These are phyloP conservation scores for Candida insectalens DNA, from an alignment of 805 yeast genomes.

Conservation along the genomic window DNA sequence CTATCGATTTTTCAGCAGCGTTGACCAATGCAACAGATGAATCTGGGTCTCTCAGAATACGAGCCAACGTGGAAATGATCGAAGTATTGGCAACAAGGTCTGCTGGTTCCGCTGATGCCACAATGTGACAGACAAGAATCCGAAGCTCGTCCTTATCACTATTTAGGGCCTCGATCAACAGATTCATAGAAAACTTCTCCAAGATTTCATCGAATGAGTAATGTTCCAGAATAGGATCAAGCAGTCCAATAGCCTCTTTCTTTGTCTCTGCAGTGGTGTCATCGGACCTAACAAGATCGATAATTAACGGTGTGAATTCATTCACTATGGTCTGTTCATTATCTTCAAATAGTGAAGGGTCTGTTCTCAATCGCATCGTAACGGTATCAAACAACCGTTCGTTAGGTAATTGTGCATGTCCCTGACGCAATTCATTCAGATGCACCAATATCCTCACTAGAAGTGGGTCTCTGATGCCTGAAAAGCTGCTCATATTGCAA, in stretches of 20 bases:
- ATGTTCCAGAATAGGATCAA: conserved; percentile 18
- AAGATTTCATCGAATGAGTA: conserved; percentile 21
- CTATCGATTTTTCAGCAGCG: conserved; percentile 14
- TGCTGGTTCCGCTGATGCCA: conserved; percentile 20
- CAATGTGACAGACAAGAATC: conserved; percentile 15
- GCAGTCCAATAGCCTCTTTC: conserved; percentile 10
- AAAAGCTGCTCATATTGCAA: background rate
- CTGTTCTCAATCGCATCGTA: conserved; percentile 10
- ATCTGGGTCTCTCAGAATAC: conserved; percentile 11
- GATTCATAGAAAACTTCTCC: conserved; percentile 13
- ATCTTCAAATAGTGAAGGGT: conserved; percentile 7
- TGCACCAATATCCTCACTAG: conserved; percentile 9
- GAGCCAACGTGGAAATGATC: conserved; percentile 16
- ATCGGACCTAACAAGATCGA: conserved; percentile 17
- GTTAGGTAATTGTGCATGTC: conserved; percentile 7
- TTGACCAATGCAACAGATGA: conserved; percentile 14
- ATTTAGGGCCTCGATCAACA: conserved; percentile 21
- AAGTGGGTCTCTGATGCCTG: conserved; percentile 6
- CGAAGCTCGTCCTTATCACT: conserved; percentile 19
- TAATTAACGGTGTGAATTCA: conserved; percentile 12
- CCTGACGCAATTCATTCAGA: conserved; percentile 7
- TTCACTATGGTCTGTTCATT: conserved; percentile 5
- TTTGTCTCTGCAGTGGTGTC: conserved; percentile 14
- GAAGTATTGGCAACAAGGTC: conserved; percentile 26
- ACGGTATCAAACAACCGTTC: conserved; percentile 10